These are phyloP conservation scores for Anisodus tanguticus DNA, from an alignment of 257 asterid species.

Conservation along the genomic window DNA sequence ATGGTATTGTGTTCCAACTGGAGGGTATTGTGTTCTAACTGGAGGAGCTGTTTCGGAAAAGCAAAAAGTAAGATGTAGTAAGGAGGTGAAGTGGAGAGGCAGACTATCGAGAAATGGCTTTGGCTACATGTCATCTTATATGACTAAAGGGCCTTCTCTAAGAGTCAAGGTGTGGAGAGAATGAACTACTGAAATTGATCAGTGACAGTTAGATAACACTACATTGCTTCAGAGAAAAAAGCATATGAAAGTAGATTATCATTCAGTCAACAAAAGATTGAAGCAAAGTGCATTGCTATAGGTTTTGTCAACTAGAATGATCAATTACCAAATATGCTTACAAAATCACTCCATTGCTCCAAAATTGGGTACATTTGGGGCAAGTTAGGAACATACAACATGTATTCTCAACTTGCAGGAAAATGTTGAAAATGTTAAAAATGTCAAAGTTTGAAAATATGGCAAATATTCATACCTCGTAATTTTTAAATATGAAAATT, in stretches of 20 bases:
- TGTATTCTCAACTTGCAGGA: not conserved
- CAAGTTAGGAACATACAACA: not conserved
- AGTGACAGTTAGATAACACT: not conserved
- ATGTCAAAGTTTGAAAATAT: not conserved
- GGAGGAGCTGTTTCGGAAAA: not conserved
- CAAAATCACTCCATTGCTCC: slow-evolving; percentile 23
- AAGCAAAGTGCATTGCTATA: not conserved
- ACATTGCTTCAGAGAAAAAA: not conserved
- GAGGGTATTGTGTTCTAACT: too few relatives aligned
- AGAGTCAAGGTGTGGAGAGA: not conserved
- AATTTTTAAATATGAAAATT: not conserved
- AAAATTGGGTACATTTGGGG: slow-evolving; percentile 20
- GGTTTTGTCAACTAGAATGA: not conserved
- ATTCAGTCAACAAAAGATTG: too few relatives aligned
- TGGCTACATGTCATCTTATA: not conserved
- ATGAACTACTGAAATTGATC: not conserved
- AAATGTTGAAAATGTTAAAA: not conserved
- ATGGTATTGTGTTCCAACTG: not conserved
- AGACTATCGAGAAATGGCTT: not conserved
- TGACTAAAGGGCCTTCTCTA: not conserved
- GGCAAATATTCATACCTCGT: not conserved
- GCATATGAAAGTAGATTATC: too few relatives aligned
- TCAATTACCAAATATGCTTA: not conserved
- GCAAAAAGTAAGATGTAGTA: not conserved
- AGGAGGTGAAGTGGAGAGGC: not conserved